phyloP scores from a whole-genome alignment of 495 filamentous ascomycete genomes.

The Elasticomyces elasticus region DNA sequence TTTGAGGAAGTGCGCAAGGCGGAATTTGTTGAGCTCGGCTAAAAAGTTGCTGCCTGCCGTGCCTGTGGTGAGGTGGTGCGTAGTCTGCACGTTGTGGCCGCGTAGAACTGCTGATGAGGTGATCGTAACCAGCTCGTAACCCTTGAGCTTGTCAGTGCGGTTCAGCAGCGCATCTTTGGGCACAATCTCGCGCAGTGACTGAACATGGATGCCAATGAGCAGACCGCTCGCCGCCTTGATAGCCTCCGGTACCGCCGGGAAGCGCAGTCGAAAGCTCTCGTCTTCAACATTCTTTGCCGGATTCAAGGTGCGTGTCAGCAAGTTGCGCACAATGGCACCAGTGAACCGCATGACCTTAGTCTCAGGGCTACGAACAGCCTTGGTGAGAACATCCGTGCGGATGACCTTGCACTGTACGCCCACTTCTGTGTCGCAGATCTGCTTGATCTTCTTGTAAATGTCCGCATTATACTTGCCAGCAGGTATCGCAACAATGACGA shows the following conservation, averaged over 20 bases:
- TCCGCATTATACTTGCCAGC: not conserved
- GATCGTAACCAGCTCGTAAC: not conserved
- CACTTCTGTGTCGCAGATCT: not conserved
- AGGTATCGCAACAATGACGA: not conserved
- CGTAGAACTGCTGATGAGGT: not conserved
- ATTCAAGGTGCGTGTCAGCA: not conserved
- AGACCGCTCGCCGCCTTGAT: not conserved
- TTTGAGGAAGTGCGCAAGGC: too few relatives aligned
- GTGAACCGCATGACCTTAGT: not conserved
- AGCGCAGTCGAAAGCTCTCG: not conserved
- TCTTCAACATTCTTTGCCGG: not conserved
- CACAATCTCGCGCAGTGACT: too few relatives aligned
- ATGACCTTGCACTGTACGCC: constrained; percentile 4
- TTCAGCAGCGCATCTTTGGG: too few relatives aligned
- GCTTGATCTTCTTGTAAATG: not conserved
- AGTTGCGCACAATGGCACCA: not conserved
- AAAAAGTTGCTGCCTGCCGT: too few relatives aligned
- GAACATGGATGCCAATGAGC: not conserved
- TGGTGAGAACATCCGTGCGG: not conserved
- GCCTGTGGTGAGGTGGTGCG: not conserved
- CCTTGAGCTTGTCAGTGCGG: too few relatives aligned
- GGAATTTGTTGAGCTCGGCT: too few relatives aligned
- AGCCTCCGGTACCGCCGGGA: not conserved
- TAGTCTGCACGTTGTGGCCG: not conserved
- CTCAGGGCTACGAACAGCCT: not conserved